Percentiles rank a stretch among this genome's conserved stretches.
Evolutionary conservation across 108 stramenopile genomes (phyloP).

Genomic region (Pseudonitzschia multistriata): DNA sequence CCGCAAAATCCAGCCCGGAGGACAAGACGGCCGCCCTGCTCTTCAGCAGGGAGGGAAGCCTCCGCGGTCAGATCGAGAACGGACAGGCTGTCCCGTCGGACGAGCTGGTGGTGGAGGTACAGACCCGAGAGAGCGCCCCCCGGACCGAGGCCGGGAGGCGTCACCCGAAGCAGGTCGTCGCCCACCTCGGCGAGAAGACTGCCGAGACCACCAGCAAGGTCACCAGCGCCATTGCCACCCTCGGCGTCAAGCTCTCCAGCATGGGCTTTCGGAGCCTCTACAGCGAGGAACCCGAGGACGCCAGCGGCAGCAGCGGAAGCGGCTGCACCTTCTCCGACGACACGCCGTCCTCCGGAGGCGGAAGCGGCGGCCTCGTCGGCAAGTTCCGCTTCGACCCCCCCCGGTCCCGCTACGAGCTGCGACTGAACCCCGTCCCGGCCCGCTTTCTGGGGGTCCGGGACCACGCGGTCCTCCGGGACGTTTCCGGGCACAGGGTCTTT

Average conservation of each 20-base stretch:
- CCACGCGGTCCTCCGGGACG: conserved; percentile 77
- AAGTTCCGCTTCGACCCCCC: conserved; percentile 71
- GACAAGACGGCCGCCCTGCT: conserved; percentile 13
- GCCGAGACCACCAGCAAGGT: not conserved
- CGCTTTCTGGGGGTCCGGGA: conserved; percentile 84
- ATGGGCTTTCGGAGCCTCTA: conserved; percentile 8
- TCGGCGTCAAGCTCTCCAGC: conserved; percentile 3
- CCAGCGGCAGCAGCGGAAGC: not conserved
- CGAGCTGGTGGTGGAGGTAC: conserved; percentile 12
- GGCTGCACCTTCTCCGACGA: conserved; percentile 15
- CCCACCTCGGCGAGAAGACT: conserved; percentile 2
- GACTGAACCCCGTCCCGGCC: conserved; percentile 63
- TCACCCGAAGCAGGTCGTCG: not conserved
- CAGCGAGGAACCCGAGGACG: conserved; percentile 22
- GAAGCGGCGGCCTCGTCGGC: conserved; percentile 12
- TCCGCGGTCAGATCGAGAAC: conserved; percentile 9
- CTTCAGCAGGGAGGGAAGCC: conserved; percentile 11
- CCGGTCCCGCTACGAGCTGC: conserved; percentile 64
- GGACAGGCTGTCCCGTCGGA: not conserved
- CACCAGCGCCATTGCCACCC: conserved; percentile 12
- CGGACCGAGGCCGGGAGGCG: not conserved
- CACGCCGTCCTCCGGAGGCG: not conserved
- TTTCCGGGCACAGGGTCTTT: conserved; percentile 80
- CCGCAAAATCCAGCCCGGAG: not conserved
- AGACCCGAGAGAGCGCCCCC: not conserved